phyloP scores from a whole-genome alignment of 495 filamentous ascomycete genomes.

The Thermothielavioides terrestris region DNA sequence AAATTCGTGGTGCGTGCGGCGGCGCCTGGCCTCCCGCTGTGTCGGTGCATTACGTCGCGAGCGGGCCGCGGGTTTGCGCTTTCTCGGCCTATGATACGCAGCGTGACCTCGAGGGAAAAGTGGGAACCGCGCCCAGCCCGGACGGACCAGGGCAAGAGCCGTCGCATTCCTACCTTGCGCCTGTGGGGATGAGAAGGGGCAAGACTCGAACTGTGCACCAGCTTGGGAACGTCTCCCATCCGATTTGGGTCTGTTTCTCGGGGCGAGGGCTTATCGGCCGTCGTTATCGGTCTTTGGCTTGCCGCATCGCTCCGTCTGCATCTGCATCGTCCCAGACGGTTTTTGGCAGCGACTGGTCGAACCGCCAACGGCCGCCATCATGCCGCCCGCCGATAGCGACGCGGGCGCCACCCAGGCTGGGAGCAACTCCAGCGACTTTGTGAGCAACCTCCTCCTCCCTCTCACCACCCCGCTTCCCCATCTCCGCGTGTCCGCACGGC shows the following conservation, averaged over 20 bases:
- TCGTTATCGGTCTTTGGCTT: slow-evolving; percentile 1
- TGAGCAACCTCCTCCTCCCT: no score
- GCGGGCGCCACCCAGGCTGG: slow-evolving; percentile 32
- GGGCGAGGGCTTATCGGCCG: slow-evolving; percentile 1
- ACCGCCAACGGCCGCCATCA: slow-evolving; percentile 17
- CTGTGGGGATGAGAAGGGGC: slow-evolving; percentile 13
- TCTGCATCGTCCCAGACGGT: neutral
- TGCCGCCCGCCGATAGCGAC: slow-evolving; percentile 37
- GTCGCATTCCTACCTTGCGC: slow-evolving; percentile 6
- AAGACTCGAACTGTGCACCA: slow-evolving; percentile 9
- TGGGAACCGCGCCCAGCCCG: slow-evolving; percentile 13
- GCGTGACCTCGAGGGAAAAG: slow-evolving; percentile 12
- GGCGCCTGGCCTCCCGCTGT: neutral
- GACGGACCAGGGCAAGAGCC: slow-evolving; percentile 10
- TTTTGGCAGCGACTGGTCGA: neutral
- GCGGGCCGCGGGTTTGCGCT: slow-evolving; percentile 2
- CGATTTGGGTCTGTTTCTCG: neutral
- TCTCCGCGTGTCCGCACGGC: neutral
- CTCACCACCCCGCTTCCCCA: neutral
- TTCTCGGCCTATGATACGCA: slow-evolving; percentile 9
- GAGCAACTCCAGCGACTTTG: slow-evolving; percentile 45
- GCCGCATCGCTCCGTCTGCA: neutral
- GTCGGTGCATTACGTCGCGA: slow-evolving; percentile 13
- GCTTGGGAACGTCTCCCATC: slow-evolving; percentile 1
- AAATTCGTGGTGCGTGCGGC: no score